Evolutionary conservation across 352 stramenopile species (phyloP).

Genomic region (Pythium biforme): DNA sequence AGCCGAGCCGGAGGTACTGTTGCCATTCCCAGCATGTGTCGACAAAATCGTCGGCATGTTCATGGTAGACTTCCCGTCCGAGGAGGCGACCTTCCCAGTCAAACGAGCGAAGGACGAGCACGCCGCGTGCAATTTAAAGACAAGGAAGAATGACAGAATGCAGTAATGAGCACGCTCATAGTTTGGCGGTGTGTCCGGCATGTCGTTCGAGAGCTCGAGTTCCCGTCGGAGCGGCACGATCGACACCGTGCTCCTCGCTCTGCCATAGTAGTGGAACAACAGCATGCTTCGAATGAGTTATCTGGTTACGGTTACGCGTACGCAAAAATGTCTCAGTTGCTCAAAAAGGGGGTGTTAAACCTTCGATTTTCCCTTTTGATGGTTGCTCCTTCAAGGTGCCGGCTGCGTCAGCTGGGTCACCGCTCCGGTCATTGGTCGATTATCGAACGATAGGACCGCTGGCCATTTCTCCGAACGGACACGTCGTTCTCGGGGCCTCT

Average conservation of each 20-base stretch:
- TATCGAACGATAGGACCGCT: neutral
- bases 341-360: neutral
- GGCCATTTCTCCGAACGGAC: slow-evolving; percentile 5
- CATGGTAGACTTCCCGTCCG: neutral
- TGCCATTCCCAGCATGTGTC: neutral
- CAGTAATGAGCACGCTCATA: no score
- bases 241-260: no score
- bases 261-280: no score
- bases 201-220: no score
- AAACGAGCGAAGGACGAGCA: no score
- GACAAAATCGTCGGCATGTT: neutral
- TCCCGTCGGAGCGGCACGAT: no score
- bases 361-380: neutral
- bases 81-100: no score
- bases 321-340: neutral
- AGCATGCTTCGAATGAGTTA: neutral
- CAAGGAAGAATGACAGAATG: no score
- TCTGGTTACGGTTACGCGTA: neutral
- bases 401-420: neutral
- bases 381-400: slow-evolving; percentile 1
- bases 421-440: neutral
- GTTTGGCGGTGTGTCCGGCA: no score
- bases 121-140: no score
- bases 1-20: neutral
- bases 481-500: neutral